Percentiles rank a stretch among this genome's conserved stretches.
phyloP scores from a whole-genome alignment of 176 grass and related monocot species.

The Thalia dealbata region DNA sequence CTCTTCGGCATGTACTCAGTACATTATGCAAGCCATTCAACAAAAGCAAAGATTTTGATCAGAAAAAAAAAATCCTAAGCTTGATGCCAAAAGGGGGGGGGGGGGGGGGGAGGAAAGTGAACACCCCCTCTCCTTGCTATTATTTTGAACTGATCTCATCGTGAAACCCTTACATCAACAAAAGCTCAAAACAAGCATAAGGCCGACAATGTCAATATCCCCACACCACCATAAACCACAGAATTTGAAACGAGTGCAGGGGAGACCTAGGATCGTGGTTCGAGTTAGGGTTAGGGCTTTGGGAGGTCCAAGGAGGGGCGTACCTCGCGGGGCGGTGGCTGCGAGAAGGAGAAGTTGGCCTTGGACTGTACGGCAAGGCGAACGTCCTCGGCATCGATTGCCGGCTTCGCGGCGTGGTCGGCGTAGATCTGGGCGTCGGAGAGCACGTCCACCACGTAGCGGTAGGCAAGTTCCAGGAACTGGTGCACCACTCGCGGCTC shows the following conservation, averaged over 20 bases:
- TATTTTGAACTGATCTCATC: no score
- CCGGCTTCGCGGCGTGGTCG: constrained; percentile 71
- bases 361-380: constrained; percentile 85
- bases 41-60: no score
- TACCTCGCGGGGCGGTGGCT: constrained; percentile 98
- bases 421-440: constrained; percentile 77
- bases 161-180: no score
- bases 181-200: no score
- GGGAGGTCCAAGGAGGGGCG: background rate
- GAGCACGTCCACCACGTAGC: constrained; percentile 81
- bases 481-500: constrained; percentile 86
- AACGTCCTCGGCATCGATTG: constrained; percentile 85
- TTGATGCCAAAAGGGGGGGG: no score
- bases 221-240: no score
- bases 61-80: no score
- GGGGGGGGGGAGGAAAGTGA: no score
- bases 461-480: constrained; percentile 84
- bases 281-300: background rate
- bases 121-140: no score
- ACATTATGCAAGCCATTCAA: no score
- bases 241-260: background rate
- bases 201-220: no score
- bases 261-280: background rate
- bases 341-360: constrained; percentile 96
- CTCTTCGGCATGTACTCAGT: no score